These are phyloP conservation scores for Gleditsia sinensis DNA, from an alignment of 306 rosid species.

Conservation along the genomic window DNA sequence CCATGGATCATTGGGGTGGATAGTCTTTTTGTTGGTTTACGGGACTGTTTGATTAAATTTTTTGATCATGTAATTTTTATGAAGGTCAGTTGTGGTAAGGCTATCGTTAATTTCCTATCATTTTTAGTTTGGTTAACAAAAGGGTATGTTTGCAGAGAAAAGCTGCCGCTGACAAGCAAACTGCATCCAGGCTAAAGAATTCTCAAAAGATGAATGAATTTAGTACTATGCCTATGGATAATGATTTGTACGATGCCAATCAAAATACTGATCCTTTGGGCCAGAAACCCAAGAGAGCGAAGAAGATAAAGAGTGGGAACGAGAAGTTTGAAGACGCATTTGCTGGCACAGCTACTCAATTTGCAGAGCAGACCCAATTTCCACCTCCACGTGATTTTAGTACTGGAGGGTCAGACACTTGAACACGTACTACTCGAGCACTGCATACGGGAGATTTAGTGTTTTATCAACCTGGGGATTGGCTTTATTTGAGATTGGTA, in stretches of 20 bases:
- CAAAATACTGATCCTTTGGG: conserved; percentile 45
- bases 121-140: conserved; percentile 32
- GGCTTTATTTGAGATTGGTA: conserved; percentile 21
- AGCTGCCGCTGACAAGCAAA: conserved; percentile 50
- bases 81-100: background rate
- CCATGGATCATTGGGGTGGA: background rate
- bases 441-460: conserved; percentile 4
- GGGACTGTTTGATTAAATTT: background rate
- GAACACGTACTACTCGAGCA: background rate
- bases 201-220: conserved; percentile 49
- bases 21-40: background rate
- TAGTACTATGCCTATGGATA: conserved; percentile 31
- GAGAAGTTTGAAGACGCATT: conserved; percentile 62
- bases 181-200: conserved; percentile 48
- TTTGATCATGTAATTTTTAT: background rate
- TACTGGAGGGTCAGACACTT: conserved; percentile 39
- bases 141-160: conserved; percentile 66
- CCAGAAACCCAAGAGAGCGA: conserved; percentile 68
- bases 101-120: conserved; percentile 5
- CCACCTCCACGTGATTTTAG: conserved; percentile 33
- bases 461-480: conserved; percentile 15
- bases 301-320: conserved; percentile 68
- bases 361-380: conserved; percentile 50
- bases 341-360: conserved; percentile 30
- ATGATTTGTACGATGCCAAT: conserved; percentile 51